Evolutionary conservation across 176 grass and related monocot species (phyloP).

Genomic region (Poa pratensis): DNA sequence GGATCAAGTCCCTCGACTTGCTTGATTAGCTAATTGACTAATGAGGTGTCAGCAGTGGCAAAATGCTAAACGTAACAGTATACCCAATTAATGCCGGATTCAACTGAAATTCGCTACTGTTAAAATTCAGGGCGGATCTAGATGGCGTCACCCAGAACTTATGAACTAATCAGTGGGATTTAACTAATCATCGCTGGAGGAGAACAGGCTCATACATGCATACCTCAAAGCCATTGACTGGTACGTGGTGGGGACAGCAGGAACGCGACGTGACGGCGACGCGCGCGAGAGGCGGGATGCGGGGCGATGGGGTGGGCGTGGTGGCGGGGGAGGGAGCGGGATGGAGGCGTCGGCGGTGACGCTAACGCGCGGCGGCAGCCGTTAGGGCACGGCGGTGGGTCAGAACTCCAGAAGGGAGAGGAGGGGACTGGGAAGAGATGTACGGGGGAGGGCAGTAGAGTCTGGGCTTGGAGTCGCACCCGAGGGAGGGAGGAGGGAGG

Average conservation of each 20-base stretch:
- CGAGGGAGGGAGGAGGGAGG: not conserved
- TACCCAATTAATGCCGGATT: not conserved
- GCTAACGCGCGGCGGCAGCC: not conserved
- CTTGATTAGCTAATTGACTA: not conserved
- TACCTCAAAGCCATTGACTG: not conserved
- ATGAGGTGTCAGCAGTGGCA: not conserved
- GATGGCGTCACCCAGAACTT: not conserved
- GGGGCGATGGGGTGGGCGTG: not conserved
- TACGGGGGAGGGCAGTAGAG: not conserved
- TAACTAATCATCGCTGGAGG: not conserved
- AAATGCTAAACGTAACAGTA: not conserved
- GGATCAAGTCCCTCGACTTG: not conserved
- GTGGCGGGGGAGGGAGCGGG: too few relatives aligned
- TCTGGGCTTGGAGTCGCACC: too few relatives aligned
- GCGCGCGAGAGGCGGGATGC: not conserved
- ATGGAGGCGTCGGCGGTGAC: not conserved
- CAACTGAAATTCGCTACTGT: not conserved
- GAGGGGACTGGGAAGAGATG: not conserved
- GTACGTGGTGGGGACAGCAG: not conserved
- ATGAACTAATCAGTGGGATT: not conserved
- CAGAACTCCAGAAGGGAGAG: not conserved
- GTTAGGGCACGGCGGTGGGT: constrained; percentile 3
- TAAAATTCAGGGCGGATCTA: constrained; percentile 6
- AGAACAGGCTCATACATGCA: not conserved
- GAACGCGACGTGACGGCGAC: not conserved